Base-by-base conservation (phyloP, 345 rosid genomes). In the Pelargonium nanum region DNA sequence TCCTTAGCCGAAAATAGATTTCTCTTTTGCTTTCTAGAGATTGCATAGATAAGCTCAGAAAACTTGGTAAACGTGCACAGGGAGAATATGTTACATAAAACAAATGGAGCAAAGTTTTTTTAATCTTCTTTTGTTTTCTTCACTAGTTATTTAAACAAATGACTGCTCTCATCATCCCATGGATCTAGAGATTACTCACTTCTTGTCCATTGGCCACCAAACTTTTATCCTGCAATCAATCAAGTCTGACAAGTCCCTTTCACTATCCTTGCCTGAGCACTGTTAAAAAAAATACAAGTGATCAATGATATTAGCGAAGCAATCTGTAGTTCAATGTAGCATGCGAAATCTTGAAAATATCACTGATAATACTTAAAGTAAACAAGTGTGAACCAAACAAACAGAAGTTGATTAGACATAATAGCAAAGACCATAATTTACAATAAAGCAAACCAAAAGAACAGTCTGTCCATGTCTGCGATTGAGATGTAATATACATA, bases 121-220 rank as follows among this genome's bases (percentile, higher is more conserved):
- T 9, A 40, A 2, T 2, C 15, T 40, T 7, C 15, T 2, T 7
- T 40, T 40, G 16, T 40, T 40, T 6, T 40, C 13, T 40, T 40
- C 15, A 17, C 16, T 30, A 30, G 9, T 40, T 40, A 40, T 40
- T 40, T 17, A 40, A 12, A 40, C 2, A 40, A 8, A 40, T 6
- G 48, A 17, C 15, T 40, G 10, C 15, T 40, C 16, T 40, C 48
- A 40, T 40, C 10, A 32, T 56, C 30, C 4, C 28, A 53, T 30
- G 1, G 53, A 25, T 28, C 22, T 44, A 63, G 25, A 22, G 6
- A 64, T 34, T 22, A 70, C 94, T 87, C 76, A 93, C 99, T 74
- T 59, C 80, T 93, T 93, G 77, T 93, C 99, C 99, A 93, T 70
- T 60, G 99, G 99, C 99, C 97, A 89, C 99, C 99, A 93, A 48